phyloP scores from a whole-genome alignment of 176 grass and related monocot species.

The Avena atlantica region DNA sequence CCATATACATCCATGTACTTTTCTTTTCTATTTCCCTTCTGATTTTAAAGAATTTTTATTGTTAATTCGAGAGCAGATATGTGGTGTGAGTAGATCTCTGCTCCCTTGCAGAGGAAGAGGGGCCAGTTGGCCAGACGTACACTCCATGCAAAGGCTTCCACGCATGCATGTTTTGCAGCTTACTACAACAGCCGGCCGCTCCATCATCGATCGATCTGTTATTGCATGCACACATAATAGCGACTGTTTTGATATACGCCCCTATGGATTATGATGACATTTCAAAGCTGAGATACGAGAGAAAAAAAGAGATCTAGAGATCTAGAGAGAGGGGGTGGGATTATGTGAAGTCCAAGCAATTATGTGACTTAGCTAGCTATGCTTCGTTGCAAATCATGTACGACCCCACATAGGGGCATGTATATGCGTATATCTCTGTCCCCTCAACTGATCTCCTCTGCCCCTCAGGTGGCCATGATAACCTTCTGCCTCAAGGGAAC shows the following conservation, averaged over 20 bases:
- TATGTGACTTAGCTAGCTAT: conserved; percentile 52
- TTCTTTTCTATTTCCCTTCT: not conserved
- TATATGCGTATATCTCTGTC: conserved; percentile 49
- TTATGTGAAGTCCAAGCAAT: conserved; percentile 95
- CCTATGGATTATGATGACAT: conserved; percentile 45
- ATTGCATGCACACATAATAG: conserved; percentile 62
- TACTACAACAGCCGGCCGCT: conserved; percentile 47
- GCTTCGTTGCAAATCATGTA: conserved; percentile 79
- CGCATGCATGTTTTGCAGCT: conserved; percentile 69
- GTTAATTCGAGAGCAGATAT: not conserved
- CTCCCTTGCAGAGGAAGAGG: conserved; percentile 61
- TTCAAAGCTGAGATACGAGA: conserved; percentile 36
- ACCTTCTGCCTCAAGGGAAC: conserved; percentile 87
- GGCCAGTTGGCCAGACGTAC: conserved; percentile 77
- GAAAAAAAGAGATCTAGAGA: not conserved
- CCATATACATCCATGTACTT: not conserved
- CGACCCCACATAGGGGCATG: conserved; percentile 51
- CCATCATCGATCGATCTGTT: conserved; percentile 57
- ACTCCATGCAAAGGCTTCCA: conserved; percentile 90
- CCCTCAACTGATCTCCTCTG: conserved; percentile 55
- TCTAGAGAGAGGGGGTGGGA: conserved; percentile 37
- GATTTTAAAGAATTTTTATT: conserved; percentile 19
- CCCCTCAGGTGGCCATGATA: conserved; percentile 62
- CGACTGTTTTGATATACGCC: conserved; percentile 46
- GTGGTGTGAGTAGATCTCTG: not conserved